phyloP scores from a whole-genome alignment of 352 stramenopile species.

The Phytophthora europaea region DNA sequence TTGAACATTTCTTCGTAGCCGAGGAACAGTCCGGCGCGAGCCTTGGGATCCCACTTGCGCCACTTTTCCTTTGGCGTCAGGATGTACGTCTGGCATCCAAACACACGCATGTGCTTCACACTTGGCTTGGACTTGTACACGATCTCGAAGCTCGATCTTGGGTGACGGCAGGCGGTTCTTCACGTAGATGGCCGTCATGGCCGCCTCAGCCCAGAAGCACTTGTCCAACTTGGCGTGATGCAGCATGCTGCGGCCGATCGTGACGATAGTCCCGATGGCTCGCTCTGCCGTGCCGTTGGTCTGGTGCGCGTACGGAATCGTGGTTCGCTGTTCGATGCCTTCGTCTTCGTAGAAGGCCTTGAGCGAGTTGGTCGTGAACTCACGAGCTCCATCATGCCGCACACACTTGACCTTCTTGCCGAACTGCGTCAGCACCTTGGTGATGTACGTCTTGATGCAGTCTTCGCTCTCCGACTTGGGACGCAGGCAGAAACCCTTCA shows the following conservation, averaged over 20 bases:
- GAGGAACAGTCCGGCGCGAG: constrained; percentile 23
- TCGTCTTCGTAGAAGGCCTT: constrained; percentile 13
- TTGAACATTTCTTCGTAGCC: constrained; percentile 22
- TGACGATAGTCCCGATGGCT: constrained; percentile 17
- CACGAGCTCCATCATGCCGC: constrained; percentile 18
- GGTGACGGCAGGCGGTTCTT: background rate
- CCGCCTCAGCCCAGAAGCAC: constrained; percentile 20
- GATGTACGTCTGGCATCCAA: constrained; percentile 4
- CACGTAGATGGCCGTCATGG: constrained; percentile 5
- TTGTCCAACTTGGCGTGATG: constrained; percentile 19
- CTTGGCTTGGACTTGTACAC: constrained; percentile 15
- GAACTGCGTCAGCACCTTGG: background rate
- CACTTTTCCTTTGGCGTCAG: constrained; percentile 17
- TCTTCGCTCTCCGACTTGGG: constrained; percentile 24
- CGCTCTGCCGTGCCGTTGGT: constrained; percentile 29
- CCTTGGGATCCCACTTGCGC: constrained; percentile 27
- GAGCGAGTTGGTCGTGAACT: constrained; percentile 27
- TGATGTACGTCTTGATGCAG: constrained; percentile 4
- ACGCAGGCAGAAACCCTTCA: constrained; percentile 33
- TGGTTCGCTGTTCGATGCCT: constrained; percentile 15
- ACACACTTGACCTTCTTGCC: constrained; percentile 23
- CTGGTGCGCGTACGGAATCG: constrained; percentile 23
- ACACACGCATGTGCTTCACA: constrained; percentile 20
- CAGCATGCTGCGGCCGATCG: constrained; percentile 23
- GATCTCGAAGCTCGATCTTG: background rate